These are phyloP conservation scores for Neoboletus brunneissimus DNA, from an alignment of 768 basidiomycete species.

Conservation along the genomic window DNA sequence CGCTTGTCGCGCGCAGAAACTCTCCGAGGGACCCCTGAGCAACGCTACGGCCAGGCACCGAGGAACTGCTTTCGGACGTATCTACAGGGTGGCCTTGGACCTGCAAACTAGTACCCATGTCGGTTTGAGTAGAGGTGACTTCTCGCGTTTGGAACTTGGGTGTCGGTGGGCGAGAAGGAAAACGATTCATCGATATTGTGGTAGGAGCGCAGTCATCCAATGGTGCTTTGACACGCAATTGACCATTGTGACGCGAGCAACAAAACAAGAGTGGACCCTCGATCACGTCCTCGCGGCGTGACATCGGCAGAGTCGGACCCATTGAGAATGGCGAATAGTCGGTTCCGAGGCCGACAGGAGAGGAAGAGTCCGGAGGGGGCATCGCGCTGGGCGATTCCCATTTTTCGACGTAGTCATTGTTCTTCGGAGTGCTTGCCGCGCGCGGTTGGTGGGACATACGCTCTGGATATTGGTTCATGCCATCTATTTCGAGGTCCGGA, in stretches of 20 bases:
- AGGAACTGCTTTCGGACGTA: not conserved
- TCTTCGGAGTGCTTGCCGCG: slow-evolving; percentile 4
- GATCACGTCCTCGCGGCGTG: not conserved
- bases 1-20: not conserved
- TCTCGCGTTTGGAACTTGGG: not conserved
- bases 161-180: not conserved
- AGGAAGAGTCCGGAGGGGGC: slow-evolving; percentile 25
- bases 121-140: not conserved
- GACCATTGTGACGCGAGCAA: not conserved
- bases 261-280: slow-evolving; percentile 1
- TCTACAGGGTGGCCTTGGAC: not conserved
- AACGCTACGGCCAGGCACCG: not conserved
- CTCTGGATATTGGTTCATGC: not conserved
- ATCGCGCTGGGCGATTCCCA: slow-evolving; percentile 4
- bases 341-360: slow-evolving; percentile 3
- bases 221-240: not conserved
- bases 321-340: not conserved
- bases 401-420: not conserved
- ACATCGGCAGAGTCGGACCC: not conserved
- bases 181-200: not conserved
- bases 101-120: not conserved
- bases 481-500: not conserved
- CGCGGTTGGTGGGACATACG: not conserved
- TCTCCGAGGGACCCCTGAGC: not conserved
- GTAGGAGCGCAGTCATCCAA: not conserved